Evolutionary conservation across 306 rosid genomes (phyloP).

Genomic region (Gleditsia sinensis): DNA sequence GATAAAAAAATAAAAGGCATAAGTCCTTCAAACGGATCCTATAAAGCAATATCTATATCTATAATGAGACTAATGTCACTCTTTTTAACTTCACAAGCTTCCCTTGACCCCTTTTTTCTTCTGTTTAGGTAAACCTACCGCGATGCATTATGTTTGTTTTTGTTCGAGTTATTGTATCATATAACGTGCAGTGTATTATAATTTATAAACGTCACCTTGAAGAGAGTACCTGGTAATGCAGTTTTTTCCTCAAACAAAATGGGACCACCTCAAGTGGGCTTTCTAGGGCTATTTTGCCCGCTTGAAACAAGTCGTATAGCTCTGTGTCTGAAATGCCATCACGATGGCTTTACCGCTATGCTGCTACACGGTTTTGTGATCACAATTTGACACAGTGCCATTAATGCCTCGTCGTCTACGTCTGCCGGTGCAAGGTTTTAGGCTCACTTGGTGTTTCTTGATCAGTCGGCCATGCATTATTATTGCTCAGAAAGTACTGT

Average conservation of each 20-base stretch:
- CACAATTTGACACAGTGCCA: too few species aligned
- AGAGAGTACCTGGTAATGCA: too few species aligned
- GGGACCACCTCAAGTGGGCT: neutral
- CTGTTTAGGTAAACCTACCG: constrained; percentile 1
- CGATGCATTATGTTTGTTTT: too few species aligned
- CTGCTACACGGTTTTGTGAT: too few species aligned
- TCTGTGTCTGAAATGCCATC: neutral
- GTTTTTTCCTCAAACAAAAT: too few species aligned
- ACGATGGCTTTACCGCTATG: too few species aligned
- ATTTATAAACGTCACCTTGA: too few species aligned
- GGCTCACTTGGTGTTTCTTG: neutral
- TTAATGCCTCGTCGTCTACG: neutral
- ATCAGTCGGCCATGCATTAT: too few species aligned
- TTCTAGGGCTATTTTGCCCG: neutral
- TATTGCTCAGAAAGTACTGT: neutral
- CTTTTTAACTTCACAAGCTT: constrained; percentile 1
- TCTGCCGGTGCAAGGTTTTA: neutral
- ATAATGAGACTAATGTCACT: neutral
- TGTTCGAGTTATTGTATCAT: too few species aligned
- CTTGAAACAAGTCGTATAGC: neutral
- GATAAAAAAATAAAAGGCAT: neutral
- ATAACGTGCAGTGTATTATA: too few species aligned
- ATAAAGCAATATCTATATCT: neutral
- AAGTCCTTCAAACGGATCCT: constrained; percentile 6
- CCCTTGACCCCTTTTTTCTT: neutral